phyloP scores from a whole-genome alignment of 1,139 yeast species.

The Pichia sp. region DNA sequence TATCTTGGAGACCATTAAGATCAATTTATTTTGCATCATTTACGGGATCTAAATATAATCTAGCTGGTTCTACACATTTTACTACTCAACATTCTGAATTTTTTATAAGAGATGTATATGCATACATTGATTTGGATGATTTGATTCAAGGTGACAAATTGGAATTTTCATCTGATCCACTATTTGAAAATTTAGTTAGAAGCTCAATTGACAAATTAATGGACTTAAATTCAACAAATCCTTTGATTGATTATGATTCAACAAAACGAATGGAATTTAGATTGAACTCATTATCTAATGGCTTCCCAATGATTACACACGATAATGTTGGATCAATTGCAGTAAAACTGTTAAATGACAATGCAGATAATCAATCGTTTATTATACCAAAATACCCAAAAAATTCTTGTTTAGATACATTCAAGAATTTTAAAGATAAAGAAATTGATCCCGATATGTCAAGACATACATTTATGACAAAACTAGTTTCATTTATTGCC shows the following conservation, averaged over 20 bases:
- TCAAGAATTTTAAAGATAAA: slow-evolving; percentile 44
- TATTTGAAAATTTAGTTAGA: slow-evolving; percentile 43
- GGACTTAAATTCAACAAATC: slow-evolving; percentile 35
- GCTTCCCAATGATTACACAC: slow-evolving; percentile 57
- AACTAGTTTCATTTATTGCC: slow-evolving; percentile 47
- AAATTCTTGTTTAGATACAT: slow-evolving; percentile 59
- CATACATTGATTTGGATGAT: slow-evolving; percentile 73
- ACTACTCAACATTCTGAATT: slow-evolving; percentile 51
- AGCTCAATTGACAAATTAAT: slow-evolving; percentile 37
- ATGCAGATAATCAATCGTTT: neutral
- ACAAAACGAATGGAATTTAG: slow-evolving; percentile 15
- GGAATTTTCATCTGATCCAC: slow-evolving; percentile 60
- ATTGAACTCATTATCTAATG: slow-evolving; percentile 47
- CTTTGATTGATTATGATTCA: slow-evolving; percentile 15
- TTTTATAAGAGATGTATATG: slow-evolving; percentile 55
- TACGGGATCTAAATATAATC: slow-evolving; percentile 77
- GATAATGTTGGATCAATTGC: slow-evolving; percentile 68
- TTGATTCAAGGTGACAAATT: slow-evolving; percentile 60
- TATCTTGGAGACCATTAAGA: slow-evolving; percentile 80
- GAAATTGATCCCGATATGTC: slow-evolving; percentile 51
- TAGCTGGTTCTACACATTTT: slow-evolving; percentile 83
- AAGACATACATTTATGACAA: slow-evolving; percentile 53
- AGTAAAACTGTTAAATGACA: slow-evolving; percentile 38
- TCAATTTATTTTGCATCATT: slow-evolving; percentile 79
- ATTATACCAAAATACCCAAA: slow-evolving; percentile 39